A percentile compares a stretch with the other conserved stretches of the same genome.
These are phyloP conservation scores for Incumbomyces delicatus DNA, from an alignment of 2,329 filamentous ascomycete genomes.

Conservation along the genomic window DNA sequence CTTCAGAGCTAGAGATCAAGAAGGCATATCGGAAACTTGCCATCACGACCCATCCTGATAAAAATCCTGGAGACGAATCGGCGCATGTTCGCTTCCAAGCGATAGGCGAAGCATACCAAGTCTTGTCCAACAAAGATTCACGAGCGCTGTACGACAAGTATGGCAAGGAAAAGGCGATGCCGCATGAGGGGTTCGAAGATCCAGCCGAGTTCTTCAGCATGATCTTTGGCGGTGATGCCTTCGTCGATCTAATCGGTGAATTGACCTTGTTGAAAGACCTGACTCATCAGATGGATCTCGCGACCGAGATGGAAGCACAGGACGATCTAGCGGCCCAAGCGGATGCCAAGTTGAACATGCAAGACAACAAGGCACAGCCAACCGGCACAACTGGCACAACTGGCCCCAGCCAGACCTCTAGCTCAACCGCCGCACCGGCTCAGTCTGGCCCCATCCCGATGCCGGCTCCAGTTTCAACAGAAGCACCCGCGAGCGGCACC, in stretches of 20 bases:
- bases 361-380: conserved; percentile 35
- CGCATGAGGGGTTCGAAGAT: conserved; percentile 85
- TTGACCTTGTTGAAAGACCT: conserved; percentile 98
- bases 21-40: conserved; percentile 74
- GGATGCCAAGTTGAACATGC: conserved; percentile 38
- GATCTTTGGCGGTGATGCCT: conserved; percentile 95
- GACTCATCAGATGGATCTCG: conserved; percentile 97
- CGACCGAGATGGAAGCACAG: conserved; percentile 69
- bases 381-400: conserved; percentile 19
- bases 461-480: conserved; percentile 13
- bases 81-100: conserved; percentile 91
- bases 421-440: not conserved
- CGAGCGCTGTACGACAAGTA: conserved; percentile 92
- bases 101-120: conserved; percentile 61
- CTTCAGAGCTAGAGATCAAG: conserved; percentile 87
- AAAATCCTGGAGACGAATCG: conserved; percentile 92
- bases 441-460: conserved; percentile 11
- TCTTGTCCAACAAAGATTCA: conserved; percentile 78
- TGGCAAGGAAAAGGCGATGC: conserved; percentile 90
- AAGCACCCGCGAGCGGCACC: not conserved
- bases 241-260: conserved; percentile 93
- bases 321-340: conserved; percentile 49
- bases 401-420: conserved; percentile 39
- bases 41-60: conserved; percentile 55
- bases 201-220: conserved; percentile 96